Conservation (phyloP, 176 grass and related monocot genomes). For the maize (Zea mays) region DNA sequence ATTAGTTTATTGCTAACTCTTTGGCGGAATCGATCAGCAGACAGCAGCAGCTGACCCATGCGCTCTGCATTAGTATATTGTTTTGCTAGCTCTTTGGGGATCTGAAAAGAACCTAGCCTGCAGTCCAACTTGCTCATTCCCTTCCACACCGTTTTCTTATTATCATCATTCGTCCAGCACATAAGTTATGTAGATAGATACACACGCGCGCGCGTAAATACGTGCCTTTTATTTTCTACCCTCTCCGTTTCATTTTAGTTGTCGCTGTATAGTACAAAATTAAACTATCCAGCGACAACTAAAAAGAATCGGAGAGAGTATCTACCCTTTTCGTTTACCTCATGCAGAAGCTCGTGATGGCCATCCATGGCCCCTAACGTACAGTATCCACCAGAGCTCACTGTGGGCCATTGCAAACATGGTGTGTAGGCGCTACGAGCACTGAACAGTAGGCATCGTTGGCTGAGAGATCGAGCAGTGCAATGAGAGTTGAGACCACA, state of each 20-base stretch:
- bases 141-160: slow-evolving; percentile 12
- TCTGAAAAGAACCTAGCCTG: slow-evolving; percentile 37
- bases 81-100: slow-evolving; percentile 8
- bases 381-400: neutral
- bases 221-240: too few species aligned
- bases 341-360: neutral
- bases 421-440: neutral
- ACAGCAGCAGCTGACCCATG: slow-evolving; percentile 5
- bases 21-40: slow-evolving; percentile 26
- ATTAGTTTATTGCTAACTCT: slow-evolving; percentile 9
- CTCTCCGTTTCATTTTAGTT: too few species aligned
- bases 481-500: neutral
- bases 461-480: neutral
- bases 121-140: slow-evolving; percentile 27
- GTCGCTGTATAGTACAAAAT: too few species aligned
- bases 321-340: neutral
- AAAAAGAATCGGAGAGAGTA: too few species aligned
- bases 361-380: neutral
- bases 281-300: too few species aligned
- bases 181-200: too few species aligned
- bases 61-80: neutral
- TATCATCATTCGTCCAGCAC: slow-evolving; percentile 23
- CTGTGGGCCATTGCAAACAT: neutral
- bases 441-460: neutral
- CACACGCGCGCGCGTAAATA: too few species aligned